A percentile compares a stretch with the other conserved stretches of the same genome.
phyloP scores from a whole-genome alignment of 1,284 basidiomycete genomes.

The Cryptococcus amylolentus region DNA sequence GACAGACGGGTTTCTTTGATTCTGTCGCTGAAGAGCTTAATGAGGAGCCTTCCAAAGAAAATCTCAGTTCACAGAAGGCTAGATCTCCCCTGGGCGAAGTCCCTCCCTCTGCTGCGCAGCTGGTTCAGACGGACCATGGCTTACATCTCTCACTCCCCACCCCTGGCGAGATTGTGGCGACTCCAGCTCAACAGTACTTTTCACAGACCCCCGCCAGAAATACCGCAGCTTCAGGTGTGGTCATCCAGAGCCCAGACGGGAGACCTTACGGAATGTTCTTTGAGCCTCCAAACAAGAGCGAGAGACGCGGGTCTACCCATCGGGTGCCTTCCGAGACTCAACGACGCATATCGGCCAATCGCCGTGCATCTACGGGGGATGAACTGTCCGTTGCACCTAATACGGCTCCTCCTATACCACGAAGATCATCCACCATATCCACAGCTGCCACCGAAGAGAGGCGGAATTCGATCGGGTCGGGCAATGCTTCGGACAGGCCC shows the following conservation, averaged over 20 bases:
- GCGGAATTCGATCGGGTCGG: not conserved
- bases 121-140: constrained; percentile 19
- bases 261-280: constrained; percentile 93
- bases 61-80: constrained; percentile 12
- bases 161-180: constrained; percentile 58
- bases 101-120: constrained; percentile 26
- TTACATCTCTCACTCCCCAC: constrained; percentile 53
- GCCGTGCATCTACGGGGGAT: constrained; percentile 22
- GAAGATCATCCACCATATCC: constrained; percentile 26
- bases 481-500: not conserved
- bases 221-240: constrained; percentile 77
- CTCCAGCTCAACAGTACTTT: constrained; percentile 85
- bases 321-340: constrained; percentile 16
- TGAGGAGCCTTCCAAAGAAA: constrained; percentile 1
- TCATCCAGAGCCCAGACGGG: constrained; percentile 89
- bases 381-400: constrained; percentile 8
- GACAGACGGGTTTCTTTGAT: constrained; percentile 38
- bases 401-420: constrained; percentile 13
- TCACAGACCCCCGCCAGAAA: constrained; percentile 66
- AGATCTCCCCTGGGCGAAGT: constrained; percentile 37
- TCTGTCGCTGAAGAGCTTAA: constrained; percentile 28
- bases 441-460: constrained; percentile 13
- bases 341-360: constrained; percentile 15
- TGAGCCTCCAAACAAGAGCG: constrained; percentile 59
- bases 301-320: constrained; percentile 25